These are phyloP conservation scores for Backusella tuberculispora DNA, from an alignment of 192 early-diverging fungal species.

Conservation along the genomic window DNA sequence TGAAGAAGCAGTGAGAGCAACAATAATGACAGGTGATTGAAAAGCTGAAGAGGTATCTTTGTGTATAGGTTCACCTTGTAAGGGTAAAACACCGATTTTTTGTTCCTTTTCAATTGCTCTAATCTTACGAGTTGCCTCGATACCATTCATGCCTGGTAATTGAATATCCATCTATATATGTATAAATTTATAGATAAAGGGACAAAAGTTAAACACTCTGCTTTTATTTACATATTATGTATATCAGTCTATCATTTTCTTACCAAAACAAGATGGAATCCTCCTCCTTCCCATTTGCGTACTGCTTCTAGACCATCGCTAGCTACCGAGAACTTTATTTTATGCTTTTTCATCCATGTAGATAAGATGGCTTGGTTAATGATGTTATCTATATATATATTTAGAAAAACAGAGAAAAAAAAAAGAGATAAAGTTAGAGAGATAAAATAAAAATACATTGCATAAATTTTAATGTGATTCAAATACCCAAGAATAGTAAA, in stretches of 20 bases:
- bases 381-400: constrained; percentile 60
- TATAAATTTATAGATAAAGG: neutral
- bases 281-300: constrained; percentile 70
- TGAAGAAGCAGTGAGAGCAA: constrained; percentile 84
- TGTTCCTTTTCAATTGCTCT: constrained; percentile 58
- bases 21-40: constrained; percentile 80
- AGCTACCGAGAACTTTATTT: constrained; percentile 76
- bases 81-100: constrained; percentile 60
- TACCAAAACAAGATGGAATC: constrained; percentile 71
- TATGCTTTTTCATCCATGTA: constrained; percentile 71
- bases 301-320: constrained; percentile 84
- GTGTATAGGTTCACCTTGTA: constrained; percentile 18
- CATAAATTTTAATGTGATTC: neutral
- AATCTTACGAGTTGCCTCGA: constrained; percentile 67
- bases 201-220: neutral
- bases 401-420: constrained; percentile 16
- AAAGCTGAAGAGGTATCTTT: constrained; percentile 42
- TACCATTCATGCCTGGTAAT: constrained; percentile 73
- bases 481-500: too few species aligned
- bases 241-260: constrained; percentile 18
- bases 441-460: constrained; percentile 20
- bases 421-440: constrained; percentile 10
- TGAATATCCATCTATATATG: constrained; percentile 68
- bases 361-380: constrained; percentile 76
- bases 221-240: neutral